Percentiles rank a stretch among this genome's conserved stretches.
These are phyloP conservation scores for Nicotiana paniculata DNA, from an alignment of 257 asterid species.

Conservation along the genomic window DNA sequence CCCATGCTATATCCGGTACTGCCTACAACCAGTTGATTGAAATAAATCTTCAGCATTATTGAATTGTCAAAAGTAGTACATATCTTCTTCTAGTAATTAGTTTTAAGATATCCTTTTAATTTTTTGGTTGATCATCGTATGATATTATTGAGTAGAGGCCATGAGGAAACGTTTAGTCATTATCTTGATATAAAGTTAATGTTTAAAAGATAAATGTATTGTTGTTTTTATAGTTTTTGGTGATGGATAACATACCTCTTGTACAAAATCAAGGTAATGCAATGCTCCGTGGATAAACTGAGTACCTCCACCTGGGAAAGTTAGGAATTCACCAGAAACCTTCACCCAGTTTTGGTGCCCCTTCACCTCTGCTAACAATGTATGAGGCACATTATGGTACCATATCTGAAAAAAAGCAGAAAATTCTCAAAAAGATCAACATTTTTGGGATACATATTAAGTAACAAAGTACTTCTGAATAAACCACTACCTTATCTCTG, in stretches of 20 bases:
- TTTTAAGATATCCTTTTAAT: background rate
- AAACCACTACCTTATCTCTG: slow-evolving; percentile 63
- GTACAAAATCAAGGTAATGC: slow-evolving; percentile 74
- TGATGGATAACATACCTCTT: slow-evolving; percentile 42
- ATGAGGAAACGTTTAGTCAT: background rate
- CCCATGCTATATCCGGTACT: slow-evolving; percentile 82
- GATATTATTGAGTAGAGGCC: background rate
- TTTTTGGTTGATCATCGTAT: background rate
- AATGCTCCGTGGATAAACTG: slow-evolving; percentile 85
- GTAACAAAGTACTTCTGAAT: background rate
- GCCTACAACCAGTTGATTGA: slow-evolving; percentile 39
- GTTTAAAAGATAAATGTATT: background rate
- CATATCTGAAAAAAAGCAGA: slow-evolving; percentile 52
- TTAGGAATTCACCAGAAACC: slow-evolving; percentile 74
- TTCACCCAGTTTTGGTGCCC: slow-evolving; percentile 96
- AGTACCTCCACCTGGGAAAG: slow-evolving; percentile 97
- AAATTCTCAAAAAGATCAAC: background rate
- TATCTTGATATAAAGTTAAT: background rate
- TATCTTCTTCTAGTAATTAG: background rate
- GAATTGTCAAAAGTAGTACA: background rate
- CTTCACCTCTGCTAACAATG: slow-evolving; percentile 60
- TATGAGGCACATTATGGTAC: slow-evolving; percentile 80
- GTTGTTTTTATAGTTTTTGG: background rate
- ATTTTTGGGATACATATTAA: background rate
- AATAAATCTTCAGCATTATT: background rate